Conservation (phyloP, 768 basidiomycete species). For the Mycena vulgaris region DNA sequence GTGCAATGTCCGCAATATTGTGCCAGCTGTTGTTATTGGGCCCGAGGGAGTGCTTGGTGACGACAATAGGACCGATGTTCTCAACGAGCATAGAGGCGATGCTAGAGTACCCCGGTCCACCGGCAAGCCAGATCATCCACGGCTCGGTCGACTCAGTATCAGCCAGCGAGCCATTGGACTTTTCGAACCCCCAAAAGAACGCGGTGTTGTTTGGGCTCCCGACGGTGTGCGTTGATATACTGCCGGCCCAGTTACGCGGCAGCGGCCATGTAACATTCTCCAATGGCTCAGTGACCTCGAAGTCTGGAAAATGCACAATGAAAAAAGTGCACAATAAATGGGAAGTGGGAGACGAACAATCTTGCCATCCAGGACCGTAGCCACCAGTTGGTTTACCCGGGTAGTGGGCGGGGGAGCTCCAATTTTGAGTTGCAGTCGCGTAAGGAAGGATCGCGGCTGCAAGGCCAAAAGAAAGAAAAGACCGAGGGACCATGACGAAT, state of each 20-base stretch:
- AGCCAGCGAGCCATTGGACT: constrained; percentile 53
- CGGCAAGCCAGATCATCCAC: constrained; percentile 55
- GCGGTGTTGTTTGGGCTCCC: constrained; percentile 54
- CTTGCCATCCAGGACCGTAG: constrained; percentile 51
- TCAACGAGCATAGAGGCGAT: constrained; percentile 25
- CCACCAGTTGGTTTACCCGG: constrained; percentile 56
- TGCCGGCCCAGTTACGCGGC: constrained; percentile 54
- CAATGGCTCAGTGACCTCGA: constrained; percentile 52
- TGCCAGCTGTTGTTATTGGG: constrained; percentile 31
- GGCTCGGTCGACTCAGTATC: constrained; percentile 45
- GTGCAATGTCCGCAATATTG: constrained; percentile 27
- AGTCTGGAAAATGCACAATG: constrained; percentile 42
- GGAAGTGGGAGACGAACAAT: constrained; percentile 38
- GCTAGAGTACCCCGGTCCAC: constrained; percentile 26
- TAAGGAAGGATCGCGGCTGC: constrained; percentile 6
- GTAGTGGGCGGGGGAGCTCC: constrained; percentile 50
- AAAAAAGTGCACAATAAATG: constrained; percentile 9
- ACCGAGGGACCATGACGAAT: constrained; percentile 7
- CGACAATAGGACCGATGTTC: constrained; percentile 28
- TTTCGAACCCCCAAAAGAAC: constrained; percentile 60
- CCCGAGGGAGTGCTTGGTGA: constrained; percentile 22
- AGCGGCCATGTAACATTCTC: constrained; percentile 52
- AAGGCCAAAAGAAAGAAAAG: constrained; percentile 16
- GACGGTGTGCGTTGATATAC: constrained; percentile 48
- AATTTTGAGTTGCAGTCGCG: constrained; percentile 50